Conservation (phyloP, 495 filamentous ascomycete genomes). For the Penicillium maclennaniae region DNA sequence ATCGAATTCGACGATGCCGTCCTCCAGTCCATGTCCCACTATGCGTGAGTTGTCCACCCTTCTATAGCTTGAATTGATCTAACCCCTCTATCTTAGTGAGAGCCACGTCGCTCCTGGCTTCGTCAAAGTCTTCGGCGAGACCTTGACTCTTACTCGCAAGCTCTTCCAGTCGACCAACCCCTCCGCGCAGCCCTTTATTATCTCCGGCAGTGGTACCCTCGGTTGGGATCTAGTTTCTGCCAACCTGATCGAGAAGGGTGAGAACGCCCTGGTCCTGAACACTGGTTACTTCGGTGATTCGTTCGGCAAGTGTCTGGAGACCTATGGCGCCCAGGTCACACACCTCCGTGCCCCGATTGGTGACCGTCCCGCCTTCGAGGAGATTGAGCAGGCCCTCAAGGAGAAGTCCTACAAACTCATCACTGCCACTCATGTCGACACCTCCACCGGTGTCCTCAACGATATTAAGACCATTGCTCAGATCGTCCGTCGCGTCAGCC, state of each 20-base stretch:
- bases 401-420: slow-evolving; percentile 87
- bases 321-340: slow-evolving; percentile 85
- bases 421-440: slow-evolving; percentile 96
- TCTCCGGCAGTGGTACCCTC: slow-evolving; percentile 90
- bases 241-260: slow-evolving; percentile 82
- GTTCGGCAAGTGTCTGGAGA: slow-evolving; percentile 84
- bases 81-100: slow-evolving; percentile 54
- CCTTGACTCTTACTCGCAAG: slow-evolving; percentile 79
- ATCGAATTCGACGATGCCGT: slow-evolving; percentile 99
- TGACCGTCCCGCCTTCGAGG: slow-evolving; percentile 77
- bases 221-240: slow-evolving; percentile 95
- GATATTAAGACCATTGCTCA: slow-evolving; percentile 82
- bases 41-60: slow-evolving; percentile 59
- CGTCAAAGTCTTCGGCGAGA: slow-evolving; percentile 86
- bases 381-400: slow-evolving; percentile 81
- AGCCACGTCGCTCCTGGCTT: slow-evolving; percentile 86
- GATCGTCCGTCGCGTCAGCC: slow-evolving; percentile 78
- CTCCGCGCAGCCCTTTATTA: slow-evolving; percentile 81
- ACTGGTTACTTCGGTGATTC: slow-evolving; percentile 97
- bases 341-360: slow-evolving; percentile 88
- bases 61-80: slow-evolving; percentile 5
- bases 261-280: slow-evolving; percentile 88
- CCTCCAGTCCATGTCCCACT: slow-evolving; percentile 91
- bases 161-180: slow-evolving; percentile 86
- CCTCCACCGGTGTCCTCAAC: slow-evolving; percentile 89